Evolutionary conservation across 129 eudicot species (phyloP).

Genomic region (Silybum marianum): DNA sequence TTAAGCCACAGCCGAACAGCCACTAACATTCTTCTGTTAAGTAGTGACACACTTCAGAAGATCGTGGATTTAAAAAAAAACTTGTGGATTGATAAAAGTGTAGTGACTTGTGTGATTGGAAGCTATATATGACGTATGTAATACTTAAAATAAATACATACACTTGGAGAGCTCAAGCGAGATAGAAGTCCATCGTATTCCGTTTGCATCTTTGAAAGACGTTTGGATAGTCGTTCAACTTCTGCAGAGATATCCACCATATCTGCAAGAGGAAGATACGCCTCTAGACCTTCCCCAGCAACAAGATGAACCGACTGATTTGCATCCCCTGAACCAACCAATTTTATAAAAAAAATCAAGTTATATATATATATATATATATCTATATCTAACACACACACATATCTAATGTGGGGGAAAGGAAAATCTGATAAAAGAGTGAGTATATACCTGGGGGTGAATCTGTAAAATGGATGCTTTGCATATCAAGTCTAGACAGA

Average conservation of each 20-base stretch:
- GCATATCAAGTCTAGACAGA: constrained; percentile 85
- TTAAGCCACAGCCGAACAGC: too few species aligned
- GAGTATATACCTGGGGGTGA: constrained; percentile 69
- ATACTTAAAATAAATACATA: constrained; percentile 24
- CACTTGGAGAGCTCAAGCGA: constrained; percentile 79
- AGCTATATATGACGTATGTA: background rate
- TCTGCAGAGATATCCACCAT: constrained; percentile 97
- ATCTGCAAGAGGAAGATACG: constrained; percentile 96
- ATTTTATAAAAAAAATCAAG: background rate
- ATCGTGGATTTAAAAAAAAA: background rate
- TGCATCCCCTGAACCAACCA: constrained; percentile 68
- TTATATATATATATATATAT: too few species aligned
- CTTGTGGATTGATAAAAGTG: too few species aligned
- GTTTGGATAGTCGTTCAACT: constrained; percentile 76
- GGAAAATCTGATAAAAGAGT: background rate
- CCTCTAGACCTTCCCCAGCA: constrained; percentile 97
- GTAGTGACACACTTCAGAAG: background rate
- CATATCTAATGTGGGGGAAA: background rate
- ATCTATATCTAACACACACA: background rate
- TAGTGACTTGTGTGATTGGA: too few species aligned
- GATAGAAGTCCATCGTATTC: constrained; percentile 78
- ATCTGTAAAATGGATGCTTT: constrained; percentile 57
- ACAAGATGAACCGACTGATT: constrained; percentile 91
- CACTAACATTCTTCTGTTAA: background rate
- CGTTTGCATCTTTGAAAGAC: constrained; percentile 81